Evolutionary conservation across 306 rosid species (phyloP), one percentile per base, ranked within the genome.

Genomic region (Rubus idaeus): DNA sequence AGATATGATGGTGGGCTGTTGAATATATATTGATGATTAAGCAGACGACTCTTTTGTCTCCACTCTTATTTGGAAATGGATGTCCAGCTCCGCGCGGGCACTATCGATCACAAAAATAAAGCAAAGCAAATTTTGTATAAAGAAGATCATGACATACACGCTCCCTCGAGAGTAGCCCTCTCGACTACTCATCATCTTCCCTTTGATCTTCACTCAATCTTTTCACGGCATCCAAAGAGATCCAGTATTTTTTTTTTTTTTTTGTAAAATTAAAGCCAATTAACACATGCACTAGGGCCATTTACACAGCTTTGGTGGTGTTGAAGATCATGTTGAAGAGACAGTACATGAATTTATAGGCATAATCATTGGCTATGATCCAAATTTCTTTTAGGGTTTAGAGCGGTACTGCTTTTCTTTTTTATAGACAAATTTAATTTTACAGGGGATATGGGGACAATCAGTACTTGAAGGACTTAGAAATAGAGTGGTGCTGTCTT

Each of bases 181-280:
- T 39, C 75, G 26, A 26, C 71, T 63, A 76, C 77, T 72, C 71
- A 50, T 30, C 76, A 23, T n/a, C 72, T 61, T 60, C 60, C 66
- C 86, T 83, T 86, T 86, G 89, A 62, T 73, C 75, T 68, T 62
- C 20, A 1, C n/a, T 35, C 35, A 0, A 42, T 75, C 83, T 82
- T 89, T 83, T 89, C 79, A 84, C 88, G 87, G 89, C 82, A 90
- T 89, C 97, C 90, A 85, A 90, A 84, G 95, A 80, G n/a, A 4
- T 6, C 60, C 70, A 40, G 30, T 71, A 18, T 12, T 5, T 37
- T 71, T n/a, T 16, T 26, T 61, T 23, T n/a, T 20, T 5, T 52
- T 71, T 56, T 57, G 77, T 73, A 60, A 79, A 67, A 57, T 21
- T 47, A 49, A 78, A 40, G 75, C 42, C 8, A 62, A 45, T 42